Conservation (phyloP, 768 basidiomycete genomes). For the Zangia roseola region DNA sequence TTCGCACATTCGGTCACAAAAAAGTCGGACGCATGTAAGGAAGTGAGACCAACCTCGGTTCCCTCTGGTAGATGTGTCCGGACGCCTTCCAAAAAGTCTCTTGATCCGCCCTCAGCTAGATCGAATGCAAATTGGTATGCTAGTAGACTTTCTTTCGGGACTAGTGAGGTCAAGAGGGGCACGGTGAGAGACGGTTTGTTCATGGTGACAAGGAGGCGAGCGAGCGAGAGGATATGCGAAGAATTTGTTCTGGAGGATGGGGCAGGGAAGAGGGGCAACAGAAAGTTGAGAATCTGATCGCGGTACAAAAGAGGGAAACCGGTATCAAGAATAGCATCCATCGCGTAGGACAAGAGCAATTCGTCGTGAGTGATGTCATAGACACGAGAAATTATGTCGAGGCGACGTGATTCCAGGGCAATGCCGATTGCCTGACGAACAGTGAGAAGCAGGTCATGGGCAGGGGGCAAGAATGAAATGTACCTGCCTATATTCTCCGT, state of each 20-base stretch:
- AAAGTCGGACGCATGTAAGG: neutral
- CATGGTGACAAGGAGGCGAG: slow-evolving; percentile 86
- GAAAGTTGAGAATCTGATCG: slow-evolving; percentile 73
- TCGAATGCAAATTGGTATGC: slow-evolving; percentile 98
- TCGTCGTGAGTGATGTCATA: slow-evolving; percentile 75
- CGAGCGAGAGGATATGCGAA: slow-evolving; percentile 76
- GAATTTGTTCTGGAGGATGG: slow-evolving; percentile 70
- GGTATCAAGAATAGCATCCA: slow-evolving; percentile 89
- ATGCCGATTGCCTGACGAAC: slow-evolving; percentile 81
- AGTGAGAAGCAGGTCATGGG: slow-evolving; percentile 8
- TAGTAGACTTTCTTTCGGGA: slow-evolving; percentile 68
- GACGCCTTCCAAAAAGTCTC: slow-evolving; percentile 85
- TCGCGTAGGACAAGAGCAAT: slow-evolving; percentile 81
- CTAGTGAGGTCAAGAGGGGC: slow-evolving; percentile 67
- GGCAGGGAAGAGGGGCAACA: slow-evolving; percentile 84
- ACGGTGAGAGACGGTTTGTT: slow-evolving; percentile 79
- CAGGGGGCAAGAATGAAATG: slow-evolving; percentile 11
- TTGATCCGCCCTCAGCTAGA: slow-evolving; percentile 88
- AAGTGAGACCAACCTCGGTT: slow-evolving; percentile 47
- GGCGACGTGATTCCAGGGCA: slow-evolving; percentile 85
- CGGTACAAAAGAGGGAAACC: slow-evolving; percentile 86
- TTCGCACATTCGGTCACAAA: slow-evolving; percentile 11
- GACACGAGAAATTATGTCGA: slow-evolving; percentile 82
- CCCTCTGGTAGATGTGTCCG: slow-evolving; percentile 67
- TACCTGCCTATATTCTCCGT: slow-evolving; percentile 91